Percentiles rank a stretch among this genome's conserved stretches.
These are phyloP conservation scores for Trichoderma sp. DNA, from an alignment of 2,329 filamentous ascomycete species.

Conservation along the genomic window DNA sequence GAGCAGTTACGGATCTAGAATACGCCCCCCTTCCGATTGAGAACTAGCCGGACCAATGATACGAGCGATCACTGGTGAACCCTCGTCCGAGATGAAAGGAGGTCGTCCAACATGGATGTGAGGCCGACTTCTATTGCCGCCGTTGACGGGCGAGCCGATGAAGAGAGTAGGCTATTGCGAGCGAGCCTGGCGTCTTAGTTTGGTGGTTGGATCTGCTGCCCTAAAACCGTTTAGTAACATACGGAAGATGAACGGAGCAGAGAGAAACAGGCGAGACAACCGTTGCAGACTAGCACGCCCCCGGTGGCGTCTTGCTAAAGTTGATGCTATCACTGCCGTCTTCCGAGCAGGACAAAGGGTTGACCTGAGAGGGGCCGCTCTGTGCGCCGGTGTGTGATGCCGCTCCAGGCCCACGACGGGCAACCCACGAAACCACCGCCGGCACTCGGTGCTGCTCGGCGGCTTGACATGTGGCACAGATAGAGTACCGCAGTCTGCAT, in stretches of 20 bases:
- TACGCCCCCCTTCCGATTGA: neutral
- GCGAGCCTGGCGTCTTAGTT: neutral
- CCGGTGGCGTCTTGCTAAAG: neutral
- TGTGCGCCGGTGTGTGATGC: neutral
- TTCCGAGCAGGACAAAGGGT: neutral
- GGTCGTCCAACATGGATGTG: neutral
- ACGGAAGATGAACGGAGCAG: neutral
- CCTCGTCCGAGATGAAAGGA: neutral
- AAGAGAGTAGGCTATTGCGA: neutral
- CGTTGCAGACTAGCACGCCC: neutral
- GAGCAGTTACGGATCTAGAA: conserved; percentile 3
- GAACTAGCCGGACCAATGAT: conserved; percentile 1
- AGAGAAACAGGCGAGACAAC: neutral
- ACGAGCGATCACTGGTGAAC: neutral
- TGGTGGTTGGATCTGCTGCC: neutral
- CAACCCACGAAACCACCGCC: conserved; percentile 1
- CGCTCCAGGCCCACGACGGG: neutral
- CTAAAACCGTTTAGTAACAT: neutral
- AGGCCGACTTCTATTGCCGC: neutral
- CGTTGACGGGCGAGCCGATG: neutral
- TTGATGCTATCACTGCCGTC: neutral
- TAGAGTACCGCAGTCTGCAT: neutral
- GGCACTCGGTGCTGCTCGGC: conserved; percentile 2
- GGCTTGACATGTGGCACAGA: neutral
- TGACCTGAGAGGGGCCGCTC: neutral